Evolutionary conservation across 441 rosid species (phyloP).

Genomic region (Melastoma candidum): DNA sequence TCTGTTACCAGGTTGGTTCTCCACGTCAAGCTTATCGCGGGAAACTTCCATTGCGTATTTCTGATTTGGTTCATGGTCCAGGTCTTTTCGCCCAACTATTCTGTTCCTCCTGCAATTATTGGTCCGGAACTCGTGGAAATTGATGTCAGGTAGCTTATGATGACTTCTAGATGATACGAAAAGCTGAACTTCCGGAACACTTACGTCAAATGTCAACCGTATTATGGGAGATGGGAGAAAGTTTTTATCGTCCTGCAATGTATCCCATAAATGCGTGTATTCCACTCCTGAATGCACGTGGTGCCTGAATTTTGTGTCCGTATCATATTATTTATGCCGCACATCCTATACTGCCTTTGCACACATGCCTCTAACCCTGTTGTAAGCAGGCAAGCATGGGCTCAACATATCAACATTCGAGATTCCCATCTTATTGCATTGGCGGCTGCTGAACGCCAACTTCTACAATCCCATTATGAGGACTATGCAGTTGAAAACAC

Average conservation of each 20-base stretch:
- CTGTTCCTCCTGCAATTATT: constrained; percentile 33
- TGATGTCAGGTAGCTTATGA: constrained; percentile 39
- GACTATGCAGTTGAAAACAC: constrained; percentile 42
- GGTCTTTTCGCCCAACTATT: constrained; percentile 59
- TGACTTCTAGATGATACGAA: constrained; percentile 3
- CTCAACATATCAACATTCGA: constrained; percentile 34
- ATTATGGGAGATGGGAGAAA: too few species aligned
- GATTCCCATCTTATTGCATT: constrained; percentile 53
- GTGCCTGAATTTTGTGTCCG: too few species aligned
- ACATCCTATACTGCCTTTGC: too few species aligned
- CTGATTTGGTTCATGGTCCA: constrained; percentile 15
- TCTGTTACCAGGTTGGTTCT: constrained; percentile 44
- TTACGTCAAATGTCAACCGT: background rate
- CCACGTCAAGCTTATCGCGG: background rate
- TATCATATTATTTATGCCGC: too few species aligned
- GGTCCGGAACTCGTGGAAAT: constrained; percentile 39
- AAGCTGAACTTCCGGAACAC: too few species aligned
- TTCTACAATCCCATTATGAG: constrained; percentile 43
- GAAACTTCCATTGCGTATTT: background rate
- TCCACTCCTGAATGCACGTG: too few species aligned
- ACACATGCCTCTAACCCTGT: background rate
- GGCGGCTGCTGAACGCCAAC: constrained; percentile 46
- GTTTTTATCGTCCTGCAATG: too few species aligned
- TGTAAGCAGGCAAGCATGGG: constrained; percentile 47
- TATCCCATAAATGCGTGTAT: too few species aligned